Evolutionary conservation across 768 basidiomycete species (phyloP), one percentile per base, ranked within the genome.

Genomic region (Xerocomellus intermedius): DNA sequence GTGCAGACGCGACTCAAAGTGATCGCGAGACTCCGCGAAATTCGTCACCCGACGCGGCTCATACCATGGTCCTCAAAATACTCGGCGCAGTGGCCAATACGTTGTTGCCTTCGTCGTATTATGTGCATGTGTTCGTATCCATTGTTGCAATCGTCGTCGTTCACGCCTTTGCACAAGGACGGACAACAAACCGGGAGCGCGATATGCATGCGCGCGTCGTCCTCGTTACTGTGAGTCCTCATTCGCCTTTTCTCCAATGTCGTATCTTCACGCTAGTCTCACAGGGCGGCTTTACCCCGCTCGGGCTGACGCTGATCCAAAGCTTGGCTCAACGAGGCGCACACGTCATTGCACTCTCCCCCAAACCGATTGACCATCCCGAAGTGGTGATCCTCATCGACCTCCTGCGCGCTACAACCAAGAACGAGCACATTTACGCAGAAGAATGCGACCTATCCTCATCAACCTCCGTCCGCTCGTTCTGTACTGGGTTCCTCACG

Each of bases 401-500:
- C 9, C 79, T 91, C 50, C 69, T 94, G 26, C 85, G 89, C 42
- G 76, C 79, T 0, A 80, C 84, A 3, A 85, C 85, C 17, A 79
- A 79, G 42, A 94, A 94, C 71, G 83, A 90, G 58, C 74, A 86
- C 50, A 83, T 95, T 50, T 94, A 75, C 65, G 89, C 87, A 13
- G 92, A 94, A 55, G 75, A 88, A 50, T 92, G 89, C 61, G 86
- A 92, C 64, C 72, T 92, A 0, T 54, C 78, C 0, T 86, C 86
- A 0, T 82, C 89, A 0, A 70, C 78, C 0, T 85, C 86, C 19
- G 81, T 95, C 14, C 80, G 83, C 32, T 73, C 75, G 9, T 94
- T 95, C 66, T 87, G 84, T 62, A 80, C 78, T 0, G 73, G 77
- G 9, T 92, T 94, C 69, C 67, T 86, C 55, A 82, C 82, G 3